Percentiles rank a stretch among this genome's conserved stretches.
phyloP scores from a whole-genome alignment of 352 stramenopile species.

The Chrysophaeum taylorii region DNA sequence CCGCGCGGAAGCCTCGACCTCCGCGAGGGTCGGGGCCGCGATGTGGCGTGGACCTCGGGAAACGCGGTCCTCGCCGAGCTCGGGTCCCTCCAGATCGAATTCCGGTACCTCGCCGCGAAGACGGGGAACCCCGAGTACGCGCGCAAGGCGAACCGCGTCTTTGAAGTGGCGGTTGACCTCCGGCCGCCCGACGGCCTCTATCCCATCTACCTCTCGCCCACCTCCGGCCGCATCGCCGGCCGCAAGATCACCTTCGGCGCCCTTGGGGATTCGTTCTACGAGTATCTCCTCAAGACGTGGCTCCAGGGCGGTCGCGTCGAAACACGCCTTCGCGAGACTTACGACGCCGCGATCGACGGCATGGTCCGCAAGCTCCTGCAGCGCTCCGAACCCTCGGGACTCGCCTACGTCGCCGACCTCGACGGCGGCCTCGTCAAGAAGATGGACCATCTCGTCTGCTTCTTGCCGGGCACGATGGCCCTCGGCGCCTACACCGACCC shows the following conservation, averaged over 20 bases:
- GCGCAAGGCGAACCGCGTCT: conserved; percentile 47
- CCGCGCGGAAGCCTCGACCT: conserved; percentile 78
- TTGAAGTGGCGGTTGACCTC: conserved; percentile 48
- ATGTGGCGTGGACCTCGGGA: conserved; percentile 38
- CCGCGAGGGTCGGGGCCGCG: conserved; percentile 35
- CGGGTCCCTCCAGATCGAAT: conserved; percentile 62
- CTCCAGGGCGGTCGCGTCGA: conserved; percentile 80
- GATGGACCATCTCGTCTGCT: conserved; percentile 95
- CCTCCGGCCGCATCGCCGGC: conserved; percentile 29
- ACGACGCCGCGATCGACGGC: conserved; percentile 80
- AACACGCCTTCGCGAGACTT: conserved; percentile 60
- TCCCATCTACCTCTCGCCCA: conserved; percentile 55
- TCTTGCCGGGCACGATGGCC: conserved; percentile 78
- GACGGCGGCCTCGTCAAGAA: conserved; percentile 44
- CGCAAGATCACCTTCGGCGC: conserved; percentile 76
- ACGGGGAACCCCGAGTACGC: conserved; percentile 40
- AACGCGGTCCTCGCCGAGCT: conserved; percentile 51
- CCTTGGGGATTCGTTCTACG: conserved; percentile 90
- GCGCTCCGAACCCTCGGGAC: conserved; percentile 40
- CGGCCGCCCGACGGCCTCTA: conserved; percentile 67
- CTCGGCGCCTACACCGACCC: conserved; percentile 70
- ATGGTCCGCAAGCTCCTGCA: conserved; percentile 78
- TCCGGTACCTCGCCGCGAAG: conserved; percentile 54
- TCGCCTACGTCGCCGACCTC: conserved; percentile 52
- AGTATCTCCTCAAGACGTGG: conserved; percentile 95